These are phyloP conservation scores for Ceratocystis destructans DNA, from an alignment of 2,329 filamentous ascomycete genomes.

Conservation along the genomic window DNA sequence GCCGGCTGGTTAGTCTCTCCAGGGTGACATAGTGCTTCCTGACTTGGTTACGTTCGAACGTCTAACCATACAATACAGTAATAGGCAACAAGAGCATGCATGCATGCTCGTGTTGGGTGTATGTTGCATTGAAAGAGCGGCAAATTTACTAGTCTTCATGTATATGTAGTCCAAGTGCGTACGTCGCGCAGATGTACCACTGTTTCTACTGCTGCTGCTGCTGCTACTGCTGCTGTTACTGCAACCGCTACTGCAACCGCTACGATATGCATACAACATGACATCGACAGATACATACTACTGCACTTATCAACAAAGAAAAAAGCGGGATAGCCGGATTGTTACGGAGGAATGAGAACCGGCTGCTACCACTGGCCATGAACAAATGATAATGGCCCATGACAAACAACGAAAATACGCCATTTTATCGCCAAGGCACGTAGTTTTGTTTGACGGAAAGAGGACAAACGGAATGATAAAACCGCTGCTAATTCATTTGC, in stretches of 20 bases:
- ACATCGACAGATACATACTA: no score
- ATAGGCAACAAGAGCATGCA: background rate
- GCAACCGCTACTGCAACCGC: no score
- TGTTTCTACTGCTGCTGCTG: no score
- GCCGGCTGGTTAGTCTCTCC: background rate
- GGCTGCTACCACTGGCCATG: background rate
- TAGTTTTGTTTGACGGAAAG: no score
- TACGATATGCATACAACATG: background rate
- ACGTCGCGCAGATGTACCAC: no score
- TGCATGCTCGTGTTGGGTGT: background rate
- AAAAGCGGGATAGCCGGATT: background rate
- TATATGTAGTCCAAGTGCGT: no score
- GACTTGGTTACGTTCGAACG: background rate
- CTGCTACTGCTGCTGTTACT: no score
- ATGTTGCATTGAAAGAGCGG: background rate
- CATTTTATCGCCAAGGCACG: background rate
- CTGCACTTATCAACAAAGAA: background rate
- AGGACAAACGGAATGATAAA: background rate
- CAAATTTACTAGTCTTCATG: no score
- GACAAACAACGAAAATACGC: background rate
- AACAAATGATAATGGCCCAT: background rate
- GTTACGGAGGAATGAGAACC: background rate
- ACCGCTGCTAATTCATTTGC: background rate
- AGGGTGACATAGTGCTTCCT: background rate
- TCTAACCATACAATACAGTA: background rate